Percentiles rank a stretch among this genome's conserved stretches.
Evolutionary conservation across 192 early-diverging fungal species (phyloP).

Genomic region (Backusella morwellensis): DNA sequence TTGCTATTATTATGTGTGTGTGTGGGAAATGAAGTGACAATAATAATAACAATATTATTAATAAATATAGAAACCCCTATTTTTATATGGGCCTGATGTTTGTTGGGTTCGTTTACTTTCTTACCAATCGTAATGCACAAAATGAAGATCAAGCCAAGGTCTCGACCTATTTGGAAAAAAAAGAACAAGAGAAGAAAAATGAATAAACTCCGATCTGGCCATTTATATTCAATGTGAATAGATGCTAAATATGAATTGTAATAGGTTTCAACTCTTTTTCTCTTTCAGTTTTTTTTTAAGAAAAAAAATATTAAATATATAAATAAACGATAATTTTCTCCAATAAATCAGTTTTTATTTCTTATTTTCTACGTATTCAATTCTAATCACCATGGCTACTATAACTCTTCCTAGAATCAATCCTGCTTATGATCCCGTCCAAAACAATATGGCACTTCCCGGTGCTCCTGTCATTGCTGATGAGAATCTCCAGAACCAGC

Average conservation of each 20-base stretch:
- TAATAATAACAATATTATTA: not conserved
- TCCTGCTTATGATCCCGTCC: not conserved
- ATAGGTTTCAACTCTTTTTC: not conserved
- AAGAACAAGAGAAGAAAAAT: conserved; percentile 13
- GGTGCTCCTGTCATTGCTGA: not conserved
- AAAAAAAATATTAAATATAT: not conserved
- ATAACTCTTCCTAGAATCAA: not conserved
- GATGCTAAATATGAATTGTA: not conserved
- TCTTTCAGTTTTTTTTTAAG: not conserved
- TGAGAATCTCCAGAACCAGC: not conserved
- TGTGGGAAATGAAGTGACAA: not conserved
- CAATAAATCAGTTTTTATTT: not conserved
- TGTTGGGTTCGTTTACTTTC: not conserved
- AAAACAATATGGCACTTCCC: not conserved
- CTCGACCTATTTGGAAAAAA: conserved; percentile 19
- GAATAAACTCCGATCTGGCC: not conserved
- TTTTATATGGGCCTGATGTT: conserved; percentile 13
- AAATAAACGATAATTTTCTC: not conserved
- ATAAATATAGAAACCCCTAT: conserved; percentile 23
- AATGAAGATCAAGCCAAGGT: conserved; percentile 8
- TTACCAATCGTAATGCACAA: conserved; percentile 4
- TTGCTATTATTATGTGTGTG: not conserved
- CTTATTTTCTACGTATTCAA: not conserved
- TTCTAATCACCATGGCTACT: not conserved
- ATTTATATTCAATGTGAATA: not conserved